A percentile compares a stretch with the other conserved stretches of the same genome.
These are phyloP conservation scores for Fraxinus floribunda DNA, from an alignment of 305 asterid genomes.

Conservation along the genomic window DNA sequence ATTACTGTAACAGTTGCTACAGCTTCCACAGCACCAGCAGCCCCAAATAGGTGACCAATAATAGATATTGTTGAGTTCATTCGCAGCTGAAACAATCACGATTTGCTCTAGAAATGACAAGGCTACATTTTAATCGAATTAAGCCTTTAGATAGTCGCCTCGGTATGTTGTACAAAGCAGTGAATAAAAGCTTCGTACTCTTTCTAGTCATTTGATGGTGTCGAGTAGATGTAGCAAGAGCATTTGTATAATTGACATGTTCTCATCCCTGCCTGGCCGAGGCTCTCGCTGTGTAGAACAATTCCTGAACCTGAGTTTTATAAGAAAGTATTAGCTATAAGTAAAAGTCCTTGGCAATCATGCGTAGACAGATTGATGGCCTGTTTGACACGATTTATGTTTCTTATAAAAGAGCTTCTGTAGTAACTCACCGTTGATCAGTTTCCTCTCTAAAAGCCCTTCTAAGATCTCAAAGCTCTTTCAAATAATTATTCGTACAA, in stretches of 20 bases:
- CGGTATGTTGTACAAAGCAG: slow-evolving; percentile 41
- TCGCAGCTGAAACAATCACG: slow-evolving; percentile 24
- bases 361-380: no score
- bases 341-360: no score
- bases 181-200: slow-evolving; percentile 39
- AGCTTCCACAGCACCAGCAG: slow-evolving; percentile 48
- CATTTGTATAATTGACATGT: slow-evolving; percentile 46
- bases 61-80: slow-evolving; percentile 46
- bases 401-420: neutral
- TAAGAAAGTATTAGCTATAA: no score
- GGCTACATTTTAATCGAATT: neutral
- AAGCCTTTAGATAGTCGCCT: slow-evolving; percentile 22
- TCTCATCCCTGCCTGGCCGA: slow-evolving; percentile 6
- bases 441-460: no score
- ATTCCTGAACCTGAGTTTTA: no score
- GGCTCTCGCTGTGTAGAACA: no score
- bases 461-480: no score
- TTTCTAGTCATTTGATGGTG: slow-evolving; percentile 37
- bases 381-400: no score
- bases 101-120: neutral
- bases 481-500: no score
- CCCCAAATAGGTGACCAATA: slow-evolving; percentile 48
- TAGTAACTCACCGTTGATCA: no score
- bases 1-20: slow-evolving; percentile 43
- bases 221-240: slow-evolving; percentile 47